A percentile compares a stretch with the other conserved stretches of the same genome.
phyloP scores from a whole-genome alignment of 345 rosid species.

The Leavenworthia alabamica region DNA sequence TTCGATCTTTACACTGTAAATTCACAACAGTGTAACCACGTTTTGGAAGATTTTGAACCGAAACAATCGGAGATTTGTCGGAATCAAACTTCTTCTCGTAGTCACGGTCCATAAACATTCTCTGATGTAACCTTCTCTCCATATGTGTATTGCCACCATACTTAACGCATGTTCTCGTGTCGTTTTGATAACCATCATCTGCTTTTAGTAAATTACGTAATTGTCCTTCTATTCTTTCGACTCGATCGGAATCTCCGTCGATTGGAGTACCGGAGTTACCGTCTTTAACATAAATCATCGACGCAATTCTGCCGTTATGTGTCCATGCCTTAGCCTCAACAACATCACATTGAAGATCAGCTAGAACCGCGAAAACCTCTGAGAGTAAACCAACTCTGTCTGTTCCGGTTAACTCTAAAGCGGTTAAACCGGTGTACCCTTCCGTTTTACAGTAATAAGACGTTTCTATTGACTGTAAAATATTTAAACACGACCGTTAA shows the following conservation, averaged over 20 bases:
- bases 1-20: constrained; percentile 80
- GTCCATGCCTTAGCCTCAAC: constrained; percentile 86
- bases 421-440: constrained; percentile 52
- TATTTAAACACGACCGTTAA: background rate
- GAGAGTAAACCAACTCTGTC: constrained; percentile 72
- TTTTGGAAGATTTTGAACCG: constrained; percentile 83
- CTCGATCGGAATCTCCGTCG: constrained; percentile 57
- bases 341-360: constrained; percentile 61
- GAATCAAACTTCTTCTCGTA: constrained; percentile 52
- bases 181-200: constrained; percentile 78
- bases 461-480: constrained; percentile 57
- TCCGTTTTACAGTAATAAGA: constrained; percentile 38
- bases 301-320: constrained; percentile 66
- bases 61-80: constrained; percentile 50
- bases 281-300: constrained; percentile 56
- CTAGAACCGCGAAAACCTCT: constrained; percentile 69
- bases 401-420: constrained; percentile 65
- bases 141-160: constrained; percentile 75
- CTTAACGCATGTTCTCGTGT: constrained; percentile 53
- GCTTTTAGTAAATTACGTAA: constrained; percentile 62
- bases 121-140: constrained; percentile 89
- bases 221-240: constrained; percentile 65
- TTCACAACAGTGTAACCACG: constrained; percentile 83
- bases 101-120: constrained; percentile 94
- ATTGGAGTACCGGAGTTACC: constrained; percentile 52